phyloP scores from a whole-genome alignment of 78 protist genomes.

The Dictyostelium firmibasis region DNA sequence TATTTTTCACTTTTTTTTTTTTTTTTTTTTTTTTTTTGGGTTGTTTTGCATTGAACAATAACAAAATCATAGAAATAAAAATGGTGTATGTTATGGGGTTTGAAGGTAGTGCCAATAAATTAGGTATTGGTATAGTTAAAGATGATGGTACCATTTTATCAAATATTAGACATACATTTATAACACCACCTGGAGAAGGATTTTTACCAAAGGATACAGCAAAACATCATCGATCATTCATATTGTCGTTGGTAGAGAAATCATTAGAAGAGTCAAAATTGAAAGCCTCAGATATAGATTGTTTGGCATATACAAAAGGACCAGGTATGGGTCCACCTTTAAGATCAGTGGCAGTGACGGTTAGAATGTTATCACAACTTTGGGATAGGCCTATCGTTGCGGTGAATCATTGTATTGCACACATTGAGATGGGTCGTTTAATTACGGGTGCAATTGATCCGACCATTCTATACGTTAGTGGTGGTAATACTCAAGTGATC shows the following conservation, averaged over 20 bases:
- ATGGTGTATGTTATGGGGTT: conserved; percentile 92
- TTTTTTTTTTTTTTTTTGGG: not conserved
- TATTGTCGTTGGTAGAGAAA: conserved; percentile 71
- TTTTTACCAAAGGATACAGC: conserved; percentile 98
- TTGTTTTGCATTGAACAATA: not conserved
- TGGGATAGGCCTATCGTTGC: conserved; percentile 97
- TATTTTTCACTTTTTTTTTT: not conserved
- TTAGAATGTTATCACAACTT: conserved; percentile 95
- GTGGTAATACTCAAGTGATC: conserved; percentile 98
- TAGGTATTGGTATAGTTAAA: conserved; percentile 98
- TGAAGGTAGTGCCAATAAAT: conserved; percentile 99
- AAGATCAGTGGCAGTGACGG: conserved; percentile 91
- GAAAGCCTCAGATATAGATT: conserved; percentile 78
- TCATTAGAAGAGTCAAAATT: conserved; percentile 90
- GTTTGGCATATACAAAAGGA: conserved; percentile 94
- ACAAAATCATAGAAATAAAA: not conserved
- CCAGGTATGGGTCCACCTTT: conserved; percentile 99
- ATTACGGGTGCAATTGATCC: conserved; percentile 96
- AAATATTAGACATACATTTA: conserved; percentile 96
- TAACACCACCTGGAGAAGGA: conserved; percentile 98
- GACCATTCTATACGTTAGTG: conserved; percentile 98
- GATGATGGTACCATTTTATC: conserved; percentile 96
- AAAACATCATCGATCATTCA: conserved; percentile 82
- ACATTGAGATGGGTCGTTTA: conserved; percentile 99
- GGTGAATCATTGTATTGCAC: conserved; percentile 99